A percentile compares a stretch with the other conserved stretches of the same genome.
Conservation (phyloP, 129 eudicot species). For the Escallonia rubra region DNA sequence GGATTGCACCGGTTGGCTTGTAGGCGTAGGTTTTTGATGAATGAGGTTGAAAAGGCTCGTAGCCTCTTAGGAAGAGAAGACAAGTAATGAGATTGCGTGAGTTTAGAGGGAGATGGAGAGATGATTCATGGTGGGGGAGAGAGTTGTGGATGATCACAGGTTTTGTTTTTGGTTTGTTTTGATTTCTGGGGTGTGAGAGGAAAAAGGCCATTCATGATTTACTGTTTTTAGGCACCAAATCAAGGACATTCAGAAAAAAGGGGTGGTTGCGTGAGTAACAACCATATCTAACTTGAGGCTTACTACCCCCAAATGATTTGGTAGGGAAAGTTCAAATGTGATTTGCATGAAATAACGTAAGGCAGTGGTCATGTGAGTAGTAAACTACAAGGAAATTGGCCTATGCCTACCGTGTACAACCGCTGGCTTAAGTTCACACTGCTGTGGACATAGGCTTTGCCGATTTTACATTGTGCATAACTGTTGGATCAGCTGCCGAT, state of each 20-base stretch:
- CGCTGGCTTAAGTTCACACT: too few species aligned
- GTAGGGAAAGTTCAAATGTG: too few species aligned
- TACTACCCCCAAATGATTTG: too few species aligned
- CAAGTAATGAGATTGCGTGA: not conserved
- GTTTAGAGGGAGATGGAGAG: conserved; percentile 8
- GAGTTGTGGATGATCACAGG: not conserved
- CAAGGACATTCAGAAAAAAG: not conserved
- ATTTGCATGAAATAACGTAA: too few species aligned
- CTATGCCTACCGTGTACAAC: too few species aligned
- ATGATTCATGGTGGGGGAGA: not conserved
- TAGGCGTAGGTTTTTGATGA: not conserved
- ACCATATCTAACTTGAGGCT: conserved; percentile 2
- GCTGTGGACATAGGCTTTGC: too few species aligned
- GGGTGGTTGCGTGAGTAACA: not conserved
- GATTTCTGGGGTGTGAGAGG: not conserved
- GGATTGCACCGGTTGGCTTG: not conserved
- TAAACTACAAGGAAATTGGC: too few species aligned
- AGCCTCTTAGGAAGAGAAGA: not conserved
- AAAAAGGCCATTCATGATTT: not conserved
- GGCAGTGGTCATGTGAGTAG: too few species aligned
- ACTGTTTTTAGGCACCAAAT: conserved; percentile 11
- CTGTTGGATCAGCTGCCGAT: too few species aligned
- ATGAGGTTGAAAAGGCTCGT: not conserved
- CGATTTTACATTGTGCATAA: too few species aligned
- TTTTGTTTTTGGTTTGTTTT: not conserved